These are phyloP conservation scores for Anisodus tanguticus DNA, from an alignment of 257 asterid species.

Conservation along the genomic window DNA sequence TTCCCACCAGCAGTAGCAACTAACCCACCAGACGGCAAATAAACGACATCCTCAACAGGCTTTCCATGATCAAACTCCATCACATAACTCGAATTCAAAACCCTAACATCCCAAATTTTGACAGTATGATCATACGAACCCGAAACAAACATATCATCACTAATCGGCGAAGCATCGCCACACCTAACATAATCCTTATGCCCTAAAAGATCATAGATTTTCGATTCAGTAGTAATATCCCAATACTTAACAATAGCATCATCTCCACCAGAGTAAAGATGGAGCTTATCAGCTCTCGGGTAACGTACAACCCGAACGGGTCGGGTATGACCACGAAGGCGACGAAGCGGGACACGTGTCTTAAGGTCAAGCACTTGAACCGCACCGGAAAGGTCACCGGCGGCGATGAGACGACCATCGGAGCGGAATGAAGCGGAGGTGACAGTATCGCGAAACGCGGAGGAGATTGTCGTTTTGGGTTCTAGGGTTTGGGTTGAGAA, in stretches of 20 bases:
- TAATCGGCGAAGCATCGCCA: slow-evolving; percentile 77
- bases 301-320: slow-evolving; percentile 66
- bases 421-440: slow-evolving; percentile 71
- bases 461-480: slow-evolving; percentile 54
- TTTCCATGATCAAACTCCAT: slow-evolving; percentile 82
- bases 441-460: slow-evolving; percentile 57
- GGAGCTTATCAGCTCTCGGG: slow-evolving; percentile 80
- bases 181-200: slow-evolving; percentile 93
- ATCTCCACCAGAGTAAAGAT: slow-evolving; percentile 85
- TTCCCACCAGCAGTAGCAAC: slow-evolving; percentile 90
- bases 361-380: slow-evolving; percentile 77
- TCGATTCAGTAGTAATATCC: slow-evolving; percentile 76
- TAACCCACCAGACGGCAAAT: slow-evolving; percentile 86
- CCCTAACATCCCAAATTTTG: slow-evolving; percentile 88
- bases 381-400: slow-evolving; percentile 74
- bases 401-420: slow-evolving; percentile 77
- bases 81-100: slow-evolving; percentile 49
- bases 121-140: slow-evolving; percentile 84
- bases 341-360: slow-evolving; percentile 64
- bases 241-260: slow-evolving; percentile 90
- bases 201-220: slow-evolving; percentile 59
- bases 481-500: slow-evolving; percentile 65
- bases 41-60: slow-evolving; percentile 89
- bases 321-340: slow-evolving; percentile 71
- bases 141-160: slow-evolving; percentile 82